Evolutionary conservation across 148 eudicot species (phyloP).

Genomic region (Hydrangea macrophylla): DNA sequence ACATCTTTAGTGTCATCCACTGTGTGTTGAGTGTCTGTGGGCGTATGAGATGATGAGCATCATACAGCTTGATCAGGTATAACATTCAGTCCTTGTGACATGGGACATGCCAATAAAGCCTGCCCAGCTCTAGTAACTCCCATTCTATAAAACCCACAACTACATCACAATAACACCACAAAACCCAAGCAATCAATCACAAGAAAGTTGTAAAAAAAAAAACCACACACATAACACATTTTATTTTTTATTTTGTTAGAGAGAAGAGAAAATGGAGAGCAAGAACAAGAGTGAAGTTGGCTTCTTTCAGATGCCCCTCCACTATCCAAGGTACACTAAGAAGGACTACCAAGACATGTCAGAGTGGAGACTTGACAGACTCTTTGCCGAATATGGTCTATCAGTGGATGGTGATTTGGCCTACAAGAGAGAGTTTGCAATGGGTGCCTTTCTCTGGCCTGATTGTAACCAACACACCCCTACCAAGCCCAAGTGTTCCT

Average conservation of each 20-base stretch:
- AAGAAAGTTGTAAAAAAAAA: not conserved
- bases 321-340: constrained; percentile 68
- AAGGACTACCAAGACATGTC: constrained; percentile 58
- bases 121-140: not conserved
- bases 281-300: constrained; percentile 3
- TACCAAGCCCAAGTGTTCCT: not conserved
- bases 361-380: constrained; percentile 47
- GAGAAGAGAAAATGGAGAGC: not conserved
- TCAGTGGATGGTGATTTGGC: constrained; percentile 43
- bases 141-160: not conserved
- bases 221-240: too few species aligned
- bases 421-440: constrained; percentile 62
- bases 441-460: constrained; percentile 77
- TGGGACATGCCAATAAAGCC: constrained; percentile 11
- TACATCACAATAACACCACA: not conserved
- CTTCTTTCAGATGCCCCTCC: constrained; percentile 69
- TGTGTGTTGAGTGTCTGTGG: not conserved
- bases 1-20: not conserved
- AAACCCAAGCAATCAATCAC: not conserved
- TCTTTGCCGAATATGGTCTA: constrained; percentile 60
- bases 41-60: not conserved
- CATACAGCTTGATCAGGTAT: constrained; percentile 24
- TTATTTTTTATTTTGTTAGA: not conserved
- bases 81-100: constrained; percentile 33
- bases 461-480: too few species aligned